Percentiles rank a stretch among this genome's conserved stretches.
Conservation (phyloP, 805 yeast genomes). For the Candida xiaguanensis region DNA sequence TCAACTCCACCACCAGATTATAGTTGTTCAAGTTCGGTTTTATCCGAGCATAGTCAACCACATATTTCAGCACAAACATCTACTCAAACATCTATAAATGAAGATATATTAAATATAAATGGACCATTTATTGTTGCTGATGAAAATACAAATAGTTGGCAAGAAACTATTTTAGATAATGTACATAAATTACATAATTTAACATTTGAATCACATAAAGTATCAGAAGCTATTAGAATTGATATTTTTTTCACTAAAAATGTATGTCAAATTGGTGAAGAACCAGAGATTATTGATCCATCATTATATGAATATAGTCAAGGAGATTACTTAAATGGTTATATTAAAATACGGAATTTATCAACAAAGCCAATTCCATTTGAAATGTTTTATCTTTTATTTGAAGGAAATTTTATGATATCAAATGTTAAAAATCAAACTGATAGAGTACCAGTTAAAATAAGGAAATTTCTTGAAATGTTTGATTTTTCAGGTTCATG, state of each 20-base stretch:
- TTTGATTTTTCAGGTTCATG: slow-evolving; percentile 52
- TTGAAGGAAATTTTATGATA: slow-evolving; percentile 47
- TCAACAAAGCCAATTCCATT: slow-evolving; percentile 44
- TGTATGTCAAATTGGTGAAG: slow-evolving; percentile 24
- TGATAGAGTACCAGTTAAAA: slow-evolving; percentile 11
- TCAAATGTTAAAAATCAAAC: slow-evolving; percentile 14
- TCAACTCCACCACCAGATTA: slow-evolving; percentile 10
- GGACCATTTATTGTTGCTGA: slow-evolving; percentile 27
- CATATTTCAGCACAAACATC: slow-evolving; percentile 1
- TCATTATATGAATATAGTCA: slow-evolving; percentile 51
- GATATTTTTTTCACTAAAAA: slow-evolving; percentile 31
- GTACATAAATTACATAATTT: slow-evolving; percentile 30
- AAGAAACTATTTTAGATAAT: slow-evolving; percentile 37
- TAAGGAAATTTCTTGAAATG: slow-evolving; percentile 41
- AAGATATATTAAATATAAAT: not conserved
- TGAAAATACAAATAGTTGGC: slow-evolving; percentile 30
- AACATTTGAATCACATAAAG: slow-evolving; percentile 23
- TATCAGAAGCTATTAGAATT: slow-evolving; percentile 24
- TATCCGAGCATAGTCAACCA: slow-evolving; percentile 5
- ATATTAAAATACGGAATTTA: slow-evolving; percentile 40
- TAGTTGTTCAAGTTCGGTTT: not conserved
- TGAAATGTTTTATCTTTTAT: slow-evolving; percentile 57
- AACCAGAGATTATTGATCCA: slow-evolving; percentile 27
- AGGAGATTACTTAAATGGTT: slow-evolving; percentile 67
- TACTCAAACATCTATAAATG: not conserved